Percentiles rank a stretch among this genome's conserved stretches.
phyloP scores from a whole-genome alignment of 179 eudicot species.

The Patellifolia procumbens region DNA sequence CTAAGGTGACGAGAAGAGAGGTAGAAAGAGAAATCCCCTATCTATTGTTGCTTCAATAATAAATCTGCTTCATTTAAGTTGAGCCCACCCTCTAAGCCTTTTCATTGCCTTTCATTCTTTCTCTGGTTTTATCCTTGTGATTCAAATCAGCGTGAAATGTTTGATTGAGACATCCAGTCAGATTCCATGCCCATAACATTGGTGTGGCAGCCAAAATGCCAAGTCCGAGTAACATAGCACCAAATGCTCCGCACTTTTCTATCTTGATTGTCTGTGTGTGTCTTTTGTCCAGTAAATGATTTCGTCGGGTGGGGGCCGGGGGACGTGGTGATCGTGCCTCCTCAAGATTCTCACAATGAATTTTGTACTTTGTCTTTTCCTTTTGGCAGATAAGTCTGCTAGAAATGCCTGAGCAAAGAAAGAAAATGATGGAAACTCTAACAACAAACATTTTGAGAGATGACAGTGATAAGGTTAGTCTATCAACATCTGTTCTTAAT shows the following conservation, averaged over 20 bases:
- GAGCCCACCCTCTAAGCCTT: neutral
- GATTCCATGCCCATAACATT: neutral
- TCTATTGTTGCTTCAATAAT: neutral
- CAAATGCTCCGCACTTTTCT: neutral
- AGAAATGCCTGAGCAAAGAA: conserved; percentile 67
- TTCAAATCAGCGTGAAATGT: neutral
- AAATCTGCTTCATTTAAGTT: neutral
- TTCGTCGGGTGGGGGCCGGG: too few species aligned
- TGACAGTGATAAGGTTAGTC: conserved; percentile 78
- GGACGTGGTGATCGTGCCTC: too few species aligned
- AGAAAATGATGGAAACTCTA: conserved; percentile 49
- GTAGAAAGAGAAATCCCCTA: neutral
- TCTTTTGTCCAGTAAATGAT: neutral
- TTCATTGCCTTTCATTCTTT: neutral
- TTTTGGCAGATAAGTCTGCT: conserved; percentile 81
- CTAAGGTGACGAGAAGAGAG: neutral
- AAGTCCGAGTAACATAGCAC: neutral
- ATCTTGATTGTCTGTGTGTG: neutral
- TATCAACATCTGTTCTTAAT: neutral
- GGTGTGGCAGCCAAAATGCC: neutral
- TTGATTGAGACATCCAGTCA: neutral
- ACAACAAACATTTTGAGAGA: conserved; percentile 83
- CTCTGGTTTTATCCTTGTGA: neutral
- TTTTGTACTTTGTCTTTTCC: conserved; percentile 13
- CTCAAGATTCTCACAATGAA: neutral